Evolutionary conservation across 441 rosid species (phyloP), one percentile per base, ranked within the genome.

Genomic region (Daphne laureola): DNA sequence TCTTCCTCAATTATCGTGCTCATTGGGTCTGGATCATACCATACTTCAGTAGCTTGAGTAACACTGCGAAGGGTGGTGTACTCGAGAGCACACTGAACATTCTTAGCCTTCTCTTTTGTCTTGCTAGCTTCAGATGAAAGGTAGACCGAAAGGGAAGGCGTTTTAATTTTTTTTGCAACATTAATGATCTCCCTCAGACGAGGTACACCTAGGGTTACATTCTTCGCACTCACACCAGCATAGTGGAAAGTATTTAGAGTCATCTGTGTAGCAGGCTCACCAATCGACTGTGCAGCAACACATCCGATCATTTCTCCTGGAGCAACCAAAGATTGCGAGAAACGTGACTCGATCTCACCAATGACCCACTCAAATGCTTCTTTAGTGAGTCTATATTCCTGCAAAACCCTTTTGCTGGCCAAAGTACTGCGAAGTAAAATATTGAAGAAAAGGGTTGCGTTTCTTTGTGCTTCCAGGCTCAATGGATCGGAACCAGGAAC

Each of bases 181-280:
- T 94, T 94, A 43, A 94, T 94, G 64, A 94, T 94, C 62, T 94
- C 97, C 62, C 97, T 82, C 78, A 94, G 66, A 86, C 97, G 71
- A 17, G 99, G 97, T 50, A 94, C 99, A 73, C 99, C 99, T 14
- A 94, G 94, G 47, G 99, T 94, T 42, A 94, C 99, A 58, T 94
- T 94, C 79, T 94, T 94, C 14, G 99, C 99, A 81, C 99, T 94
- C 41, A 94, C 99, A 85, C 99, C 99, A 77, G 99, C 99, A 54
- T 87, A 94, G 59, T 94, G 99, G 69, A 90, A 94, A 15, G 99
- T 94, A 69, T 94, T 94, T 14, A 94, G 88, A 49, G 99, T 94
- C 99, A 94, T 94, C 74, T 94, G 99, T 18, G 99, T 94, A 49
- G 99, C 99, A 63, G 99, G 99, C 71, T 94, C 99, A 59, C 99